Evolutionary conservation across 257 asterid genomes (phyloP), one percentile per base, ranked within the genome.

Genomic region (Echites panduratus): DNA sequence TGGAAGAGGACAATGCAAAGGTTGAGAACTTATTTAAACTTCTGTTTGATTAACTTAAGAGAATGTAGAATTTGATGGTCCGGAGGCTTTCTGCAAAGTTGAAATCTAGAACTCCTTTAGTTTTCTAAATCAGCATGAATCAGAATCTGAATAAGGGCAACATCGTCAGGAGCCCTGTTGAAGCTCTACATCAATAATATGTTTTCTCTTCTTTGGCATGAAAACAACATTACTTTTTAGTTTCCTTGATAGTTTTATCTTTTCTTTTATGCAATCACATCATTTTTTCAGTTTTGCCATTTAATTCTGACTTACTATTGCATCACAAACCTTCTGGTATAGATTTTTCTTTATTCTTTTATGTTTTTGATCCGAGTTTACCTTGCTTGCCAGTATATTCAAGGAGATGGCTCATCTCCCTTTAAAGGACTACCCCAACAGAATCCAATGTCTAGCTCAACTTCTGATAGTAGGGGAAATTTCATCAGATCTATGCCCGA

Each of bases 401-500:
- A 83, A 73, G 83, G 77, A 63, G 83, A 75, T 72, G 48, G 65
- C 75, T 68, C 82, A 19, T 74, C 68, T 65, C 78, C 63, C 65
- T 65, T 75, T 62, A 76, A 45, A 72, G 78, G 78, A 66, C 75
- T 68, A 59, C 57, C 78, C 53, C 75, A 78, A 50, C 87, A 79
- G 76, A 77, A 66, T 79, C 56, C 70, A 77, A 54, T 70, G 65
- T 75, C 72, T 52, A 72, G 70, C 70, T 73, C 70, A 9, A 63
- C 79, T 58, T 69, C 70, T 79, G 81, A 71, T 71, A 22, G 64
- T 50, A 70, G 47, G 48, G 82, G 73, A 81, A 78, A 77, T 77
- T 76, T 80, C 77, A 83, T 72, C 47, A 81, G 79, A 70, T 66
- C 78, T 71, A 70, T 85, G 77, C 75, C 84, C 78, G 79, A 81